Evolutionary conservation across 129 eudicot species (phyloP), one percentile per base, ranked within the genome.

Genomic region (Artemisia annua): DNA sequence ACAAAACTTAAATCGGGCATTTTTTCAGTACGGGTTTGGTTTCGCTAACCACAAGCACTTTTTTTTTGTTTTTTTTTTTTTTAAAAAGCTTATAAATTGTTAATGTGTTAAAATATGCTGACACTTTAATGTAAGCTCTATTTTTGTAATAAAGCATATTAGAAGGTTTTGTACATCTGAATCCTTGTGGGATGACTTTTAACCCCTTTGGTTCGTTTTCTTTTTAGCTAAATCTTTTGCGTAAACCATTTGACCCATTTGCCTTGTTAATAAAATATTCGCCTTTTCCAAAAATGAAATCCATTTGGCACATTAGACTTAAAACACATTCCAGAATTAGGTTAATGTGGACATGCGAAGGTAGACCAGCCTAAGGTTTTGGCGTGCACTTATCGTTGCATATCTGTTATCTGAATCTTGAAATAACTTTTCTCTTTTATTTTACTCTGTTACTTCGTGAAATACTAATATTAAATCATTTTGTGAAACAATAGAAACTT

Each of bases 401-500:
- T 51, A n/a, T 11, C 15, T 50, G 55, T 3, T 50, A 3, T 15
- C 17, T 51, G 15, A 51, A n/a, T 13, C 17, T 13, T 51, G 17
- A 3, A 14, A 5, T 4, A 51, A 51, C 15, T 51, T 50, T 11
- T 51, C 17, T 63, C 7, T 35, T 35, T 17, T 4, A 9, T n/a
- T 1, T 35, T 35, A 17, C 28, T 63, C 22, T n/a, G 20, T 0
- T 51, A 12, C 19, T 65, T 7, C 11, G 30, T 39, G 43, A 54
- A 67, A 18, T 49, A 48, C 30, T 67, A 50, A 78, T 39, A 51
- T 60, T 1, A 49, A 16, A 5, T 64, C 6, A 13, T 12, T 70
- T 71, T 78, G 62, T 71, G 68, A 15, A 35, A 49, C 17, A 26
- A 49, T 81, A 87, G 99, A 66, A 81, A 81, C 80, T 90, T 91